Conservation (phyloP, 208 protist genomes). For the Crithidia acanthocephali region DNA sequence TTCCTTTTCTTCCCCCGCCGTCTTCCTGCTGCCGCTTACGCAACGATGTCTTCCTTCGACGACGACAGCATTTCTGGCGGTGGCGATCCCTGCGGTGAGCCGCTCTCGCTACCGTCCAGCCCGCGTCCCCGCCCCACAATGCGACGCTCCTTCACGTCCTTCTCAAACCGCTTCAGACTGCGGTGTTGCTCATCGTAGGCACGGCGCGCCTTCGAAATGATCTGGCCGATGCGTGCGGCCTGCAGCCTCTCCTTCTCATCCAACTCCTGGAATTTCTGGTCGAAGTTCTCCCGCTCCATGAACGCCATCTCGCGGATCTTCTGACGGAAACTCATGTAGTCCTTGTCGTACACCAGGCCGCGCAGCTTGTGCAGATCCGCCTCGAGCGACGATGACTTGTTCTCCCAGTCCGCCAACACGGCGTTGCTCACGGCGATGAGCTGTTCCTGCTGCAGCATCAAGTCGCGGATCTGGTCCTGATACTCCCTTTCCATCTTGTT, state of each 20-base stretch:
- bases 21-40: background rate
- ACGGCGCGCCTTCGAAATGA: constrained; percentile 50
- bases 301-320: constrained; percentile 64
- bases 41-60: background rate
- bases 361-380: constrained; percentile 66
- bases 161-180: constrained; percentile 58
- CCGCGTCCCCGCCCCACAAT: constrained; percentile 17
- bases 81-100: constrained; percentile 9
- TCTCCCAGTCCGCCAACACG: constrained; percentile 70
- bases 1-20: no score
- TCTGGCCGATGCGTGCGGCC: constrained; percentile 47
- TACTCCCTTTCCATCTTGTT: constrained; percentile 55
- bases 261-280: constrained; percentile 63
- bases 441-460: constrained; percentile 69
- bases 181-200: constrained; percentile 57
- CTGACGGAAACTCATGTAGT: constrained; percentile 71
- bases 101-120: constrained; percentile 8
- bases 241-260: constrained; percentile 70
- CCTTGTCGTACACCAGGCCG: constrained; percentile 61
- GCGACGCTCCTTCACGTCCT: constrained; percentile 34
- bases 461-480: constrained; percentile 60
- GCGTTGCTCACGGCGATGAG: constrained; percentile 53
- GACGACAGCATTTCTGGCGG: constrained; percentile 6
- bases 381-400: constrained; percentile 58
- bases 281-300: constrained; percentile 57